These are phyloP conservation scores for Mycena latifolia DNA, from an alignment of 768 basidiomycete species.

Conservation along the genomic window DNA sequence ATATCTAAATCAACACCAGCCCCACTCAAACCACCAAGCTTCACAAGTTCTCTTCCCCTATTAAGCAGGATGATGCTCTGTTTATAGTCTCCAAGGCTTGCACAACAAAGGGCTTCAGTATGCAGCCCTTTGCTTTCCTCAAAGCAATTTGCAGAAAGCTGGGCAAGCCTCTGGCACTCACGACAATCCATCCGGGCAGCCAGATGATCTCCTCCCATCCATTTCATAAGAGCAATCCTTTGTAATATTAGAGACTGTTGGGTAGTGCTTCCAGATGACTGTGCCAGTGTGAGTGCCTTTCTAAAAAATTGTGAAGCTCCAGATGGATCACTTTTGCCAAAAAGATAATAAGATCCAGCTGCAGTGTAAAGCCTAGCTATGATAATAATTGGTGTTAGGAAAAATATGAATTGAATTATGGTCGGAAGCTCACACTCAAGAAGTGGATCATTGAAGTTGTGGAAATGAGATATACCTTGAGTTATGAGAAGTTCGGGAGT, in stretches of 20 bases:
- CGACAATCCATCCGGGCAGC: not conserved
- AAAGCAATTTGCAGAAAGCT: not conserved
- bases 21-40: not conserved
- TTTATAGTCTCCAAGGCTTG: not conserved
- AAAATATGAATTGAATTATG: not conserved
- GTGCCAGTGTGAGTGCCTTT: not conserved
- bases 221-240: not conserved
- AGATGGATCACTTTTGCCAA: not conserved
- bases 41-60: not conserved
- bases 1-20: not conserved
- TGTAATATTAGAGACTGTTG: not conserved
- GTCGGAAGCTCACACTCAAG: not conserved
- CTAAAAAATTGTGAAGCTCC: not conserved
- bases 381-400: not conserved
- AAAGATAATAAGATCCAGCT: not conserved
- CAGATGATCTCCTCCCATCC: not conserved
- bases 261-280: not conserved
- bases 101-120: not conserved
- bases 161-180: not conserved
- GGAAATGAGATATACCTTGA: not conserved
- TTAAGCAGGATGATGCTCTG: too few relatives aligned
- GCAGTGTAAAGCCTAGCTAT: not conserved
- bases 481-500: not conserved
- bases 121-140: not conserved
- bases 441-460: too few relatives aligned